Conservation (phyloP, 1,139 yeast species). For the Diutina sp. region DNA sequence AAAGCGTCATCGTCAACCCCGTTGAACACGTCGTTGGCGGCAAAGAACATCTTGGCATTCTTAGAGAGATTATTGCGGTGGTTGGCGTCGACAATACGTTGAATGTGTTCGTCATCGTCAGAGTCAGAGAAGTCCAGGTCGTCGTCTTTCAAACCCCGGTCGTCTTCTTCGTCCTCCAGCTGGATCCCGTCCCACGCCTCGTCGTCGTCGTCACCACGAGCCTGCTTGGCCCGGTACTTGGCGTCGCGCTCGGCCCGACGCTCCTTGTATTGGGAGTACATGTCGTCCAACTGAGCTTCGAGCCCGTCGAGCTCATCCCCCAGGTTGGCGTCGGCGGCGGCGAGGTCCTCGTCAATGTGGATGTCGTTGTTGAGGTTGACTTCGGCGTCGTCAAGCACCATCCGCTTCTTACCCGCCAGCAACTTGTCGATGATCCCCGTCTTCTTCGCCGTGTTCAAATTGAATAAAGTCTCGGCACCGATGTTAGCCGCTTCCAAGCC, state of each 20-base stretch:
- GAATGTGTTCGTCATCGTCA: constrained; percentile 69
- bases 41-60: constrained; percentile 67
- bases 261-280: constrained; percentile 68
- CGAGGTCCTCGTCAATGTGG: constrained; percentile 25
- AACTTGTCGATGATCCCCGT: constrained; percentile 69
- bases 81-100: constrained; percentile 12
- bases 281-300: constrained; percentile 69
- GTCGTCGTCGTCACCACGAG: constrained; percentile 70
- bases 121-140: constrained; percentile 31
- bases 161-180: constrained; percentile 24
- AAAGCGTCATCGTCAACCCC: constrained; percentile 38
- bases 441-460: constrained; percentile 69
- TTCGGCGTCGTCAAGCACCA: constrained; percentile 52
- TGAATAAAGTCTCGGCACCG: constrained; percentile 69
- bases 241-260: constrained; percentile 72
- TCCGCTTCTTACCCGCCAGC: constrained; percentile 70
- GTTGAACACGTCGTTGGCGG: constrained; percentile 59
- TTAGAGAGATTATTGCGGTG: constrained; percentile 30
- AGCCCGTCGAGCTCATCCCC: constrained; percentile 57
- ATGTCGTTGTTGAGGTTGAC: constrained; percentile 38
- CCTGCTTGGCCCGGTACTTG: constrained; percentile 63
- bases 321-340: constrained; percentile 9
- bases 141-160: constrained; percentile 23
- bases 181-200: constrained; percentile 83
- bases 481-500: constrained; percentile 87